Evolutionary conservation across 2,329 filamentous ascomycete genomes (phyloP).

Genomic region (Phialemoniopsis sp.): DNA sequence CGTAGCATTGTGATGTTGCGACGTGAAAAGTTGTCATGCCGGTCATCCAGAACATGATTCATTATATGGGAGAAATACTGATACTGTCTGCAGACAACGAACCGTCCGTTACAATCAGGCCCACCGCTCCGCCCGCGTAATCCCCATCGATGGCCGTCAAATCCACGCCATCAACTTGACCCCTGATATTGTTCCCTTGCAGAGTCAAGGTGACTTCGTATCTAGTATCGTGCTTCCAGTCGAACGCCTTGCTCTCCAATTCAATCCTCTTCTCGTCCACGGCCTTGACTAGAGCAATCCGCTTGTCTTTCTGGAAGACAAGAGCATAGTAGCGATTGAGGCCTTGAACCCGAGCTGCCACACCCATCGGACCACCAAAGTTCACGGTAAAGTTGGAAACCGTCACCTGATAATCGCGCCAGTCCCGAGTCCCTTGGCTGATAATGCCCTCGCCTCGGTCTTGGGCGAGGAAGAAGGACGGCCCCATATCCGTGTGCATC

Average conservation of each 20-base stretch:
- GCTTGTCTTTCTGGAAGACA: constrained; percentile 9
- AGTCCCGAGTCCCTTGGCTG: constrained; percentile 24
- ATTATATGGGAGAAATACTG: constrained; percentile 3
- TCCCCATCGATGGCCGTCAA: constrained; percentile 11
- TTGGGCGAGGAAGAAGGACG: constrained; percentile 18
- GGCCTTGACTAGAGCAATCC: constrained; percentile 14
- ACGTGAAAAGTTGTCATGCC: too few relatives aligned
- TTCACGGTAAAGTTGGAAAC: constrained; percentile 16
- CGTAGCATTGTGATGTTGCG: too few relatives aligned
- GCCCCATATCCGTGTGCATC: constrained; percentile 11
- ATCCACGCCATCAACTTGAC: constrained; percentile 1
- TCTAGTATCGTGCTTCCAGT: constrained; percentile 13
- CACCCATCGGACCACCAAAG: constrained; percentile 15
- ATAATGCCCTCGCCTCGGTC: constrained; percentile 23
- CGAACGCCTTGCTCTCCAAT: constrained; percentile 7
- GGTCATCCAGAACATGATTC: too few relatives aligned
- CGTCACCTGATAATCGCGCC: constrained; percentile 18
- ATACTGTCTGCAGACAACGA: constrained; percentile 11
- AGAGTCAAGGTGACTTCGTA: constrained; percentile 10
- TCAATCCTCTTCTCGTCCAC: constrained; percentile 13
- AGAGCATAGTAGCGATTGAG: constrained; percentile 23
- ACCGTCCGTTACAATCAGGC: constrained; percentile 13
- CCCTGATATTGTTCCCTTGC: constrained; percentile 3
- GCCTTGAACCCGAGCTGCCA: constrained; percentile 19
- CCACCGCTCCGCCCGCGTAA: constrained; percentile 14